Evolutionary conservation across 768 basidiomycete species (phyloP), one percentile per base, ranked within the genome.

Genomic region (Candolleomyces efflorescens): DNA sequence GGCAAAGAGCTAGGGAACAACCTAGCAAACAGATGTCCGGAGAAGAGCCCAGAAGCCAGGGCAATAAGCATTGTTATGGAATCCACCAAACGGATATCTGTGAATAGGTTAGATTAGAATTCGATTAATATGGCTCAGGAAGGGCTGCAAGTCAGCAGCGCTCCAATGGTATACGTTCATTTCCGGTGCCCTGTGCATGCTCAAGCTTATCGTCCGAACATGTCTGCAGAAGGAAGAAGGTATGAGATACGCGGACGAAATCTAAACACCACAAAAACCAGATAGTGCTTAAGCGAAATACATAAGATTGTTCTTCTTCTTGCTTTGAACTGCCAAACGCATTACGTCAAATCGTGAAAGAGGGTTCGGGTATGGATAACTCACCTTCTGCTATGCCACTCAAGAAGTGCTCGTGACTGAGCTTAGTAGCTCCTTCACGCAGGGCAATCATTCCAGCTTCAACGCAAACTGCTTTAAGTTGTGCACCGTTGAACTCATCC

Each of bases 361-460:
- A 48, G 45, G 46, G 55, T 22, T 37, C n/a, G 22, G 26, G 53
- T 20, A 61, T 39, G 46, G 49, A 59, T 41, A 23, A 55, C 83
- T 60, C 61, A 87, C 90, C 90, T 76, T 94, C 90, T 43, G 92
- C 82, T 59, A 94, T 92, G 52, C 92, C 93, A 67, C 89, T 92
- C 69, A 98, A 75, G 82, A 97, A 98, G 71, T 98, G 94, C 71
- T 99, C 97, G 64, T 98, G 96, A 26, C 82, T 86, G 56, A 98
- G 73, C 71, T 88, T 89, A 15, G 85, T 85, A 15, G 94, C 92
- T 27, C 95, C 95, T 72, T 98, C 95, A 63, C 97, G 78, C 41
- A 98, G 75, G 6, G 96, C 92, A 67, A 98, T 97, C 97, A 99
- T 99, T 58, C 97, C 97, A 41, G 97, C 97, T 75, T 99, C 97